Evolutionary conservation across 2,329 filamentous ascomycete species (phyloP).

Genomic region (Cladophialophora carrionii): DNA sequence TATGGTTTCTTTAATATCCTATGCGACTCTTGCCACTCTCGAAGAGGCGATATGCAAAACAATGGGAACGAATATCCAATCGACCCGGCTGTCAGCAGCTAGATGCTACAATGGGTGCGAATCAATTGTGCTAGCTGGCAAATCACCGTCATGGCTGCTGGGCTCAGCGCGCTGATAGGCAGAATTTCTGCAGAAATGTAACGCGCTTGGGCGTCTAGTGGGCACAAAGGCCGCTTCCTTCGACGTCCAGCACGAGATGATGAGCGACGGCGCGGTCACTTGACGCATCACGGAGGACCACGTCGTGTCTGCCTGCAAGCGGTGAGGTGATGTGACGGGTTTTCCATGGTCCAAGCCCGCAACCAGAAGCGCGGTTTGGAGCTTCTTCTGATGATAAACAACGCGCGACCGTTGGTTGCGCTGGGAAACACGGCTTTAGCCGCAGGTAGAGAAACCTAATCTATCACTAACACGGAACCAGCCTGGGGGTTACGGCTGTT

Average conservation of each 20-base stretch:
- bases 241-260: not conserved
- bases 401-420: conserved; percentile 30
- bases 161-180: conserved; percentile 30
- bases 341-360: conserved; percentile 9
- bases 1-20: conserved; percentile 2
- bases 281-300: conserved; percentile 27
- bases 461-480: conserved; percentile 9
- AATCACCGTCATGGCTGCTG: conserved; percentile 23
- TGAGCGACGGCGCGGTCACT: conserved; percentile 7
- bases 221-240: conserved; percentile 16
- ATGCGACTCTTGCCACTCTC: not conserved
- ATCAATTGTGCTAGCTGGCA: conserved; percentile 22
- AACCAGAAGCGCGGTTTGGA: conserved; percentile 17
- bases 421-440: conserved; percentile 26
- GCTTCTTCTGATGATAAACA: conserved; percentile 27
- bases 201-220: conserved; percentile 18
- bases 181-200: conserved; percentile 23
- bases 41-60: conserved; percentile 22
- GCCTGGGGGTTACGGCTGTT: conserved; percentile 9
- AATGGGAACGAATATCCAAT: conserved; percentile 30
- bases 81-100: conserved; percentile 23
- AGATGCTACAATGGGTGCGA: conserved; percentile 17
- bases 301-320: conserved; percentile 21
- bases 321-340: conserved; percentile 30
- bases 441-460: conserved; percentile 1